These are phyloP conservation scores for Hymenoscyphus infarciens DNA, from an alignment of 2,329 filamentous ascomycete genomes.

Conservation along the genomic window DNA sequence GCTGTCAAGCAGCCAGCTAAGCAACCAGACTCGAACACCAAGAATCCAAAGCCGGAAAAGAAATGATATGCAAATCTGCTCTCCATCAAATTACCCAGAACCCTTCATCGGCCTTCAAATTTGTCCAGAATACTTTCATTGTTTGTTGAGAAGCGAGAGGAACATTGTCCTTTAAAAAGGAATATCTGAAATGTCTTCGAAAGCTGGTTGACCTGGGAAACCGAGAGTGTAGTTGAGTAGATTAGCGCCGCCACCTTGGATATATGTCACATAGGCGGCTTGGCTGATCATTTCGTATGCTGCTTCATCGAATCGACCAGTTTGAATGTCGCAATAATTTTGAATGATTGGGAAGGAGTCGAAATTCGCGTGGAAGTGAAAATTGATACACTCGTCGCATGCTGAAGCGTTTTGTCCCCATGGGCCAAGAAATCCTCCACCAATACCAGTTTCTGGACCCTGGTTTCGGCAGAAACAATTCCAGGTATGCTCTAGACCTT, in stretches of 20 bases:
- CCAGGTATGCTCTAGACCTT: no score
- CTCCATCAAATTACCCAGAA: not conserved
- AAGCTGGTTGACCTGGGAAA: no score
- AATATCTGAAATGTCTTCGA: no score
- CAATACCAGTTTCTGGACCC: no score
- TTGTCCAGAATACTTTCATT: not conserved
- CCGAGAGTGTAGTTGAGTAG: not conserved
- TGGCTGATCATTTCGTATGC: not conserved
- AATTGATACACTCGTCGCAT: no score
- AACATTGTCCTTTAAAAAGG: not conserved
- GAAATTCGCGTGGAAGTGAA: not conserved
- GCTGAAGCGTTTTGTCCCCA: no score
- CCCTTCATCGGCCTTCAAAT: not conserved
- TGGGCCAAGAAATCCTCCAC: no score
- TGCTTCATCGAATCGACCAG: not conserved
- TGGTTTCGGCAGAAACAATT: no score
- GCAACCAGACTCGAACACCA: not conserved
- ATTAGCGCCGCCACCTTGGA: not conserved
- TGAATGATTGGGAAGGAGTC: not conserved
- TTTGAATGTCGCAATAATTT: constrained; percentile 1
- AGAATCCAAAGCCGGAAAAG: not conserved
- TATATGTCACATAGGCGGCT: not conserved
- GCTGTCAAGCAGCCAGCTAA: not conserved
- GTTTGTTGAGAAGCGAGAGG: not conserved
- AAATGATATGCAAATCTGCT: not conserved